Percentiles rank a stretch among this genome's conserved stretches.
Conservation (phyloP, 768 basidiomycete genomes). For the Lentinula lateritia region DNA sequence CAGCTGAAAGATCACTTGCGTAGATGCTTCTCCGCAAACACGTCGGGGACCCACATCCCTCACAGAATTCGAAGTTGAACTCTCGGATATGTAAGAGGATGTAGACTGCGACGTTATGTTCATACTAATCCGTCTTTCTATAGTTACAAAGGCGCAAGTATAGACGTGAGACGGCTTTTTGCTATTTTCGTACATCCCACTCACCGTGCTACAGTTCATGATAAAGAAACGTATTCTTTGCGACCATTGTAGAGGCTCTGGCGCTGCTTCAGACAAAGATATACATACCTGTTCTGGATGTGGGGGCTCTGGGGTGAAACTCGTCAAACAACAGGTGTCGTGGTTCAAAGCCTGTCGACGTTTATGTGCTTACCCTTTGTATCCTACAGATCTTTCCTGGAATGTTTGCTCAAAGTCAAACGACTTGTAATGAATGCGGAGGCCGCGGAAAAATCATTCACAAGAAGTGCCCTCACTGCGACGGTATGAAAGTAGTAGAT, state of each 20-base stretch:
- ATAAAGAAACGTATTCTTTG: slow-evolving; percentile 90
- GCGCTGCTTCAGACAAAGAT: slow-evolving; percentile 84
- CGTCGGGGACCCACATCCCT: slow-evolving; percentile 73
- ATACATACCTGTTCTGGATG: slow-evolving; percentile 86
- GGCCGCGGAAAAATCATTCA: slow-evolving; percentile 80
- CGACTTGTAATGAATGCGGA: slow-evolving; percentile 76
- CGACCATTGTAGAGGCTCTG: slow-evolving; percentile 94
- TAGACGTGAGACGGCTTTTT: slow-evolving; percentile 57
- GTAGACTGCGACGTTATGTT: background rate
- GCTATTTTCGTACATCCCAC: slow-evolving; percentile 4
- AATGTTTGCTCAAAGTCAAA: slow-evolving; percentile 89
- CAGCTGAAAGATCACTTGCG: background rate
- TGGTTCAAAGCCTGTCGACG: background rate
- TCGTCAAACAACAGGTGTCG: slow-evolving; percentile 73
- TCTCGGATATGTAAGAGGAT: slow-evolving; percentile 70
- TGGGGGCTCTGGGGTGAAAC: slow-evolving; percentile 77
- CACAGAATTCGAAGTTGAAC: slow-evolving; percentile 79
- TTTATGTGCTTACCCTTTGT: background rate
- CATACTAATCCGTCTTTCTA: slow-evolving; percentile 6
- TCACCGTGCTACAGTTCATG: slow-evolving; percentile 61
- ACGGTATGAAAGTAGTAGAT: slow-evolving; percentile 76
- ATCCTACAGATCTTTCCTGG: slow-evolving; percentile 75
- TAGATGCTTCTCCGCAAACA: slow-evolving; percentile 54
- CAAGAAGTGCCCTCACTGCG: slow-evolving; percentile 76
- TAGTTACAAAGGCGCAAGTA: slow-evolving; percentile 79